phyloP scores from a whole-genome alignment of 768 basidiomycete genomes.

The Lentinula sp. region DNA sequence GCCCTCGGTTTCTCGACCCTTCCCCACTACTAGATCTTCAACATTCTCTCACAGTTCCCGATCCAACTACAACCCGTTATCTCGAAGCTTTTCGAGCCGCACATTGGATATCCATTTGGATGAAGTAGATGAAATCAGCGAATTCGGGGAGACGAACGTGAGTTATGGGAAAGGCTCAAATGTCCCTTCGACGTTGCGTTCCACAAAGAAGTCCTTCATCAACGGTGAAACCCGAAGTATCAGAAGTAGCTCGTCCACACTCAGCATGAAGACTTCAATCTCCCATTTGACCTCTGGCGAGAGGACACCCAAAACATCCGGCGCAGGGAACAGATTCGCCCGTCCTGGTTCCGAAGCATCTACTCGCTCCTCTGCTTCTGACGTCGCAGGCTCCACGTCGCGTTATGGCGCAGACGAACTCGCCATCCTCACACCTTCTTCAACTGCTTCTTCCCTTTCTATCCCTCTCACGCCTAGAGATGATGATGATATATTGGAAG shows the following conservation, averaged over 20 bases:
- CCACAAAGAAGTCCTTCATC: not conserved
- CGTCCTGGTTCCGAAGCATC: slow-evolving; percentile 4
- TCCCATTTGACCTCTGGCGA: not conserved
- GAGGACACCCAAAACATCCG: not conserved
- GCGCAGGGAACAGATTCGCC: not conserved
- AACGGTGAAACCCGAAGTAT: not conserved
- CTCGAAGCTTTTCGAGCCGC: not conserved
- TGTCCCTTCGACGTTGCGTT: not conserved
- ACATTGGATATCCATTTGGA: not conserved
- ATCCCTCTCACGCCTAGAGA: slow-evolving; percentile 29
- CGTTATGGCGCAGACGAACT: slow-evolving; percentile 9
- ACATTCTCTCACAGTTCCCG: not conserved
- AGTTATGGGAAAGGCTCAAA: not conserved
- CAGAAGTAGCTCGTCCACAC: not conserved
- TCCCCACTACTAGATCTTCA: not conserved
- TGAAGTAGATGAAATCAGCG: not conserved
- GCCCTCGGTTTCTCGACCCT: not conserved
- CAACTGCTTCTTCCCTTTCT: slow-evolving; percentile 28
- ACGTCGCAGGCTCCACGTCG: slow-evolving; percentile 16
- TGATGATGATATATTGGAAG: slow-evolving; percentile 8
- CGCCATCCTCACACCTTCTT: slow-evolving; percentile 11
- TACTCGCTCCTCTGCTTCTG: slow-evolving; percentile 1
- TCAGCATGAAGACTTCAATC: not conserved
- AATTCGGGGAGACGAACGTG: not conserved
- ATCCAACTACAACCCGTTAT: not conserved